Conservation (phyloP, 768 basidiomycete species). For the Scleroderma bovista region DNA sequence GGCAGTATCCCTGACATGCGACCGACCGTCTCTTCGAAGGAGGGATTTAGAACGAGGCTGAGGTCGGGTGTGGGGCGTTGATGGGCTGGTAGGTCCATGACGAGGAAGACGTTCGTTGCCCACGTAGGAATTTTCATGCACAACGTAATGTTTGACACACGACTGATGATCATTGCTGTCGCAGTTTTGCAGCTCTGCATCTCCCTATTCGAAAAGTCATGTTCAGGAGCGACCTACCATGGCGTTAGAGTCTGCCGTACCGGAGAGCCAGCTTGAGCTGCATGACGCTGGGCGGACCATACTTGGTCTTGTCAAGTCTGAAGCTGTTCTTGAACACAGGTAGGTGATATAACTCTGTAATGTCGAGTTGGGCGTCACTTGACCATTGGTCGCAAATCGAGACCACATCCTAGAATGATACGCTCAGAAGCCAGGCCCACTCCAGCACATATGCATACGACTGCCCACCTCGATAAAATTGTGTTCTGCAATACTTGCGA, state of each 20-base stretch:
- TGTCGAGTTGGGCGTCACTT: slow-evolving; percentile 38
- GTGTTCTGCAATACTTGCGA: slow-evolving; percentile 10
- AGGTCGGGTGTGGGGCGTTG: slow-evolving; percentile 43
- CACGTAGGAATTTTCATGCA: slow-evolving; percentile 35
- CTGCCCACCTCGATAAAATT: slow-evolving; percentile 17
- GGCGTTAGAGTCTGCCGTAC: slow-evolving; percentile 5
- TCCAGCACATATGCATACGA: not conserved
- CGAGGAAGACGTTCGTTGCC: slow-evolving; percentile 39
- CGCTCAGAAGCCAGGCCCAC: not conserved
- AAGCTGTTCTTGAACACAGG: slow-evolving; percentile 45
- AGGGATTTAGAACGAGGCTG: slow-evolving; percentile 47
- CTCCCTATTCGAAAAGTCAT: slow-evolving; percentile 20
- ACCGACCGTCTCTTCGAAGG: slow-evolving; percentile 38
- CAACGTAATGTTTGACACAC: slow-evolving; percentile 53
- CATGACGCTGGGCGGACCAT: slow-evolving; percentile 31
- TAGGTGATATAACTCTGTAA: slow-evolving; percentile 42
- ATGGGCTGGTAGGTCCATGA: slow-evolving; percentile 58
- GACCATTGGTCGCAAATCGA: slow-evolving; percentile 49
- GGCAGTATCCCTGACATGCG: slow-evolving; percentile 44
- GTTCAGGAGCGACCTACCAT: not conserved
- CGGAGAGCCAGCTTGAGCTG: slow-evolving; percentile 29
- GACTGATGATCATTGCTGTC: slow-evolving; percentile 48
- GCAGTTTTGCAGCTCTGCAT: slow-evolving; percentile 16
- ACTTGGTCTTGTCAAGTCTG: slow-evolving; percentile 29
- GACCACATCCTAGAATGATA: slow-evolving; percentile 39